Percentiles rank a stretch among this genome's conserved stretches.
phyloP scores from a whole-genome alignment of 441 rosid genomes.

The Eruca vesicaria region DNA sequence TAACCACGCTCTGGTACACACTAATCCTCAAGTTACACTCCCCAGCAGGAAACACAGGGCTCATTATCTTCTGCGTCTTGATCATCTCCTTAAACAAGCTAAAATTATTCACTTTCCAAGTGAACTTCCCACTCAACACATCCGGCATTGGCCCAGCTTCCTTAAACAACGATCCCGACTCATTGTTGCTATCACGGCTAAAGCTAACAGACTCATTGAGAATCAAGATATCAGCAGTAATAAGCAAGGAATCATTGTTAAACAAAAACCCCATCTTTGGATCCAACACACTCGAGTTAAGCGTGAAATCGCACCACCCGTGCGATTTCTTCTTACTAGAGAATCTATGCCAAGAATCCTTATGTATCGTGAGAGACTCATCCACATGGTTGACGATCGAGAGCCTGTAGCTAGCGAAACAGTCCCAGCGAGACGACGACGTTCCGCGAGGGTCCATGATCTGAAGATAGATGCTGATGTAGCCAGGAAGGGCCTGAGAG shows the following conservation, averaged over 20 bases:
- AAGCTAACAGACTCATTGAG: constrained; percentile 83
- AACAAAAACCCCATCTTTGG: constrained; percentile 80
- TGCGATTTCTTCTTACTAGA: constrained; percentile 95
- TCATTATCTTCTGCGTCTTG: constrained; percentile 97
- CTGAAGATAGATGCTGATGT: constrained; percentile 88
- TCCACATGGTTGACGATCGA: constrained; percentile 77
- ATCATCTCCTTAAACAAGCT: constrained; percentile 96
- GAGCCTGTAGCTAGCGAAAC: constrained; percentile 94
- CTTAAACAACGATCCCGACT: constrained; percentile 48
- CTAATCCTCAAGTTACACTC: constrained; percentile 95
- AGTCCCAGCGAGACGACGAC: constrained; percentile 90
- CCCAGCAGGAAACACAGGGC: constrained; percentile 97
- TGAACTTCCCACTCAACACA: constrained; percentile 88
- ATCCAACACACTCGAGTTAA: constrained; percentile 77
- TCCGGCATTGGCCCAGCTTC: constrained; percentile 69
- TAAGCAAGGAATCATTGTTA: constrained; percentile 69
- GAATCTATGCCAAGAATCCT: constrained; percentile 97
- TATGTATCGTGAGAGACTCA: constrained; percentile 87
- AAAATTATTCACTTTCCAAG: constrained; percentile 98
- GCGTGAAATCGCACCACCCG: constrained; percentile 99
- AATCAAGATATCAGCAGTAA: constrained; percentile 88
- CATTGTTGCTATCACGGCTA: constrained; percentile 73
- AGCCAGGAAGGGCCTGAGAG: constrained; percentile 96
- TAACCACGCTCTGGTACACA: constrained; percentile 89
- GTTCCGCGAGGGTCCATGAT: constrained; percentile 98